Evolutionary conservation across 176 grass and related monocot genomes (phyloP).

Genomic region (Sorghum bicolor): Sorghum_bicolor_NCBIv3 NC_012871.2:71984501-71985000

Average conservation of each 20-base stretch:
- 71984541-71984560: not conserved
- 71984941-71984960: too few relatives aligned
- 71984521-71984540: not conserved
- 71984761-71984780: not conserved
- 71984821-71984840: not conserved
- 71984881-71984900: not conserved
- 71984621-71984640: not conserved
- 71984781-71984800: not conserved
- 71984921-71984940: too few relatives aligned
- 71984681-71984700: not conserved
- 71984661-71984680: not conserved
- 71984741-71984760: not conserved
- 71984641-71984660: not conserved
- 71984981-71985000: too few relatives aligned
- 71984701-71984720: not conserved
- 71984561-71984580: conserved; percentile 24
- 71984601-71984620: not conserved
- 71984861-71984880: not conserved
- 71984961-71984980: too few relatives aligned
- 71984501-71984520: not conserved
- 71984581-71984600: not conserved
- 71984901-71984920: not conserved
- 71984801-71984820: not conserved
- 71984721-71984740: not conserved
- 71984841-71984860: not conserved